phyloP scores from a whole-genome alignment of 495 filamentous ascomycete genomes.

The Penicillium lagena region DNA sequence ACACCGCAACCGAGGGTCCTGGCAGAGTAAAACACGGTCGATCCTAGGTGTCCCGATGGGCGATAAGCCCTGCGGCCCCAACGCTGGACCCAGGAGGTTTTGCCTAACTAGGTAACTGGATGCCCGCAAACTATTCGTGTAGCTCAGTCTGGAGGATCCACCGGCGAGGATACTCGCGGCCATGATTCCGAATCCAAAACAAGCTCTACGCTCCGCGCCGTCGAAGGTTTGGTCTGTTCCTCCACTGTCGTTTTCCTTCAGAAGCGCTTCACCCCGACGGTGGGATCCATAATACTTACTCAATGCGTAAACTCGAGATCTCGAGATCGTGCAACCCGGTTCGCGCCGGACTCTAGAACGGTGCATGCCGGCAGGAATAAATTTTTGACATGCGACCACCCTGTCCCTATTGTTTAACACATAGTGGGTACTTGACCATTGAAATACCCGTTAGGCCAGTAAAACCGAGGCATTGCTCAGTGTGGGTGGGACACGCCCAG shows the following conservation, averaged over 20 bases:
- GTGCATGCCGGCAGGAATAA: no score
- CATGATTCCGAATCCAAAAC: constrained; percentile 9
- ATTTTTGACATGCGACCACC: no score
- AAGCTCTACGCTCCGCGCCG: constrained; percentile 1
- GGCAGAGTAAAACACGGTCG: not conserved
- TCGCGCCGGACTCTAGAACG: no score
- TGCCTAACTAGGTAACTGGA: constrained; percentile 21
- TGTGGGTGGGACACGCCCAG: not conserved
- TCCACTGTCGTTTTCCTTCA: constrained; percentile 4
- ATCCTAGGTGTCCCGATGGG: constrained; percentile 7
- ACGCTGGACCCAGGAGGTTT: constrained; percentile 17
- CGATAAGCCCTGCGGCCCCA: constrained; percentile 25
- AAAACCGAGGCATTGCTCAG: not conserved
- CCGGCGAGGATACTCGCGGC: constrained; percentile 11
- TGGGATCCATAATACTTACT: no score
- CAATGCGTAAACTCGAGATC: not conserved
- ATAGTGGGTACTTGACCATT: no score
- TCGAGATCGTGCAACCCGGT: not conserved
- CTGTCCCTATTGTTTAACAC: no score
- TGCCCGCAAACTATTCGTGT: constrained; percentile 12
- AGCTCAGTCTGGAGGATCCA: constrained; percentile 1
- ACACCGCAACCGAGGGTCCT: not conserved
- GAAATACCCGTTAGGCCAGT: not conserved
- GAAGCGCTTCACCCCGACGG: constrained; percentile 3
- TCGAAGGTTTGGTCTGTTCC: not conserved